phyloP scores from a whole-genome alignment of 75 land plant species.

The Pinus tabuliformis region DNA sequence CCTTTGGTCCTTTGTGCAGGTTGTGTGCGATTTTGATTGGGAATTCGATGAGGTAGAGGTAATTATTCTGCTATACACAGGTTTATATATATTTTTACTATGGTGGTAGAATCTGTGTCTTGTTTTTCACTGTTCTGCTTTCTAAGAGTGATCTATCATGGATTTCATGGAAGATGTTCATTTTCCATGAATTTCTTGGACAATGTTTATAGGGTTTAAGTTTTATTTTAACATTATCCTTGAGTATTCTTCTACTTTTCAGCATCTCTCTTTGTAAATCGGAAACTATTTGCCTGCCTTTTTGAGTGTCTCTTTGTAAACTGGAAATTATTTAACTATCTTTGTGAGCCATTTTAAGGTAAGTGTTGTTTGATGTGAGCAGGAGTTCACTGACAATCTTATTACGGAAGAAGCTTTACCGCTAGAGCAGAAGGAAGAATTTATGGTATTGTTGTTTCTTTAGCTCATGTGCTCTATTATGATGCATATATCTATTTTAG shows the following conservation, averaged over 20 bases:
- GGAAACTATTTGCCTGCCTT: too few relatives aligned
- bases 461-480: background rate
- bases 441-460: constrained; percentile 48
- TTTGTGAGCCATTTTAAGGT: constrained; percentile 1
- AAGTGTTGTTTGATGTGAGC: background rate
- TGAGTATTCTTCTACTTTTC: background rate
- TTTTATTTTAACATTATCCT: background rate
- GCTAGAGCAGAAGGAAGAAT: constrained; percentile 72
- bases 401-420: constrained; percentile 66
- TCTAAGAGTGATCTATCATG: background rate
- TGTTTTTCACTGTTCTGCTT: constrained; percentile 2
- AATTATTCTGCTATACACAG: constrained; percentile 5
- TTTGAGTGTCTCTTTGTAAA: background rate
- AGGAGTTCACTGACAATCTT: constrained; percentile 79
- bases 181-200: background rate
- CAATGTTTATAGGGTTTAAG: too few relatives aligned
- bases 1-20: constrained; percentile 33
- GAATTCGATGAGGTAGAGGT: constrained; percentile 92
- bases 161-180: background rate
- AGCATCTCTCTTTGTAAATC: background rate
- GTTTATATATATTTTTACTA: too few relatives aligned
- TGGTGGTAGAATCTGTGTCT: background rate
- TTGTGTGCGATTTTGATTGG: constrained; percentile 89
- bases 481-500: background rate
- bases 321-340: background rate